Evolutionary conservation across 2,329 filamentous ascomycete species (phyloP).

Genomic region (Chaetomiaceae sp.): DNA sequence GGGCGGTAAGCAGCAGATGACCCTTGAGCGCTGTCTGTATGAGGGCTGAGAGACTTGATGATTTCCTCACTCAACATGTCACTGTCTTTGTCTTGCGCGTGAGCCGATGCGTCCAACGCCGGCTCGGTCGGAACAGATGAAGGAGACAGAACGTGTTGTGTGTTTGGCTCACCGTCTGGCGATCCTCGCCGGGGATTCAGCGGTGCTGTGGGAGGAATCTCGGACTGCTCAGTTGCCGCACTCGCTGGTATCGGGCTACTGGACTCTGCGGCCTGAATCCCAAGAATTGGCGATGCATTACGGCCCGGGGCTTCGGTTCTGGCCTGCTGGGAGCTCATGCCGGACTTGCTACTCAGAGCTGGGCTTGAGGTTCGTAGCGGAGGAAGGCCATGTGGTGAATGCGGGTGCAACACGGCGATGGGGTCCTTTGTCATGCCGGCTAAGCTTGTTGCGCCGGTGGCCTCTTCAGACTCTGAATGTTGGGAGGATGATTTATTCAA

Average conservation of each 20-base stretch:
- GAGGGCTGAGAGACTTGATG: conserved; percentile 60
- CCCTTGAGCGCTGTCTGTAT: conserved; percentile 10
- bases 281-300: background rate
- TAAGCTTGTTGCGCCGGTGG: background rate
- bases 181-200: conserved; percentile 38
- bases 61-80: conserved; percentile 72
- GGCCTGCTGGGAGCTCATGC: conserved; percentile 5
- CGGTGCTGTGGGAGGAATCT: conserved; percentile 42
- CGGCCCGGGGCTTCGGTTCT: background rate
- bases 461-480: background rate
- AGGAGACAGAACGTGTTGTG: conserved; percentile 35
- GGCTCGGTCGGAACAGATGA: conserved; percentile 38
- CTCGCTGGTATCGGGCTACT: conserved; percentile 21
- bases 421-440: background rate
- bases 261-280: conserved; percentile 5
- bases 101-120: conserved; percentile 46
- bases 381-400: background rate
- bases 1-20: conserved; percentile 24
- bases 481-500: background rate
- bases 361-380: conserved; percentile 15
- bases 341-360: conserved; percentile 3
- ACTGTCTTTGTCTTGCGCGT: conserved; percentile 60
- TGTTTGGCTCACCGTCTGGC: conserved; percentile 28
- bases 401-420: background rate
- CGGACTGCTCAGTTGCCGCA: conserved; percentile 21